Base-by-base conservation (phyloP, 1,139 yeast species). In the Suhomyces bolitotheri region DNA sequence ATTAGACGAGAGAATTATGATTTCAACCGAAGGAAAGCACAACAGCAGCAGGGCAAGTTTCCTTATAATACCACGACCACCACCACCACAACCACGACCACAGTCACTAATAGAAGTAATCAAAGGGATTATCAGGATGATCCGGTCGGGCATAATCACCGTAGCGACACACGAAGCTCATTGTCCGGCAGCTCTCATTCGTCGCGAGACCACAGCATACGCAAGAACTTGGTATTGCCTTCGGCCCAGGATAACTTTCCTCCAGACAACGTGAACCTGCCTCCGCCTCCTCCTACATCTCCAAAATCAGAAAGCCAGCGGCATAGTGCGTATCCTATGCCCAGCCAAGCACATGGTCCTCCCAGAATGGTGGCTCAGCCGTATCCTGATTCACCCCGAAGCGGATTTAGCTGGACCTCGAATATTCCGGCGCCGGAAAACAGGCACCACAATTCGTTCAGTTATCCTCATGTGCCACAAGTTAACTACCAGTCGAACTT, bases 1-100 rank as follows among this genome's bases (percentile, higher is more conserved):
- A 41, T 33, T 19, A 39, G 37, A 22, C 25, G 32, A 10, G 41
- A 43, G 8, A 40, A 39, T 25, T 48, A 46, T 28, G 55, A 51
- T 19, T 27, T 41, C 12, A 41, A 47, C 23, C 31, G 51, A 5
- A 44, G 49, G 47, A 43, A 42, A 13, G 49, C 47, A 1, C 38
- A 28, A 9, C 47, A 40, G 22, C 40, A 36, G 5, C 45, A 46
- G 19, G 36, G 23, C 36, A 40, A 28, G 7, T 26, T 30, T 8
- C 38, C 38, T 1, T 31, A 25, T 21, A 34, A 34, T 20, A 34
- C 38, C 10, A 34, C 38, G 9, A 38, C 38, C 16, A 38, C 41
- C 3, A 38, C 41, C 15, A 38, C 44, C 11, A 29, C 43, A 9
- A 34, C 45, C 7, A 31, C 45, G 21, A 25, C 40, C 32, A 27